A percentile compares a stretch with the other conserved stretches of the same genome.
Evolutionary conservation across 2,329 filamentous ascomycete species (phyloP).

Genomic region (Whalleya microplaca): DNA sequence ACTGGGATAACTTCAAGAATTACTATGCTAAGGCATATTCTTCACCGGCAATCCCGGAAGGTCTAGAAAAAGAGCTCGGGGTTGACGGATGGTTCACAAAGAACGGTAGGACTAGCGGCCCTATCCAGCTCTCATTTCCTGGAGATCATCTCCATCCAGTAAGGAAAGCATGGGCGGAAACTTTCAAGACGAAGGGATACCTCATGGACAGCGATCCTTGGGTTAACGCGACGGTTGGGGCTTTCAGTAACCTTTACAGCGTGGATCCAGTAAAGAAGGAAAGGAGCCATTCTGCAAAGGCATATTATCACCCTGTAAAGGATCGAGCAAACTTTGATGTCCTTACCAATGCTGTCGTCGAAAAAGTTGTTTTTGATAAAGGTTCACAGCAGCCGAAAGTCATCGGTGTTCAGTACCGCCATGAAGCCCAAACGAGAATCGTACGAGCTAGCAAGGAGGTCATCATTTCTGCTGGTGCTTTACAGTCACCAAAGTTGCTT

Average conservation of each 20-base stretch:
- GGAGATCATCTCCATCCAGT: constrained; percentile 10
- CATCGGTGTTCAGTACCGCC: constrained; percentile 11
- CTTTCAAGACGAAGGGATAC: constrained; percentile 5
- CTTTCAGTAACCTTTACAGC: constrained; percentile 11
- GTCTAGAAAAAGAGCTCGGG: constrained; percentile 15
- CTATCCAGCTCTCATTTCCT: constrained; percentile 13
- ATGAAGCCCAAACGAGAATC: constrained; percentile 12
- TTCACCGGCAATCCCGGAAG: constrained; percentile 6
- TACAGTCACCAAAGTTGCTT: constrained; percentile 26
- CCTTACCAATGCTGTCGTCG: constrained; percentile 10
- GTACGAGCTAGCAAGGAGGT: constrained; percentile 28
- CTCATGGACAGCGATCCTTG: constrained; percentile 9
- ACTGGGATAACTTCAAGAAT: constrained; percentile 18
- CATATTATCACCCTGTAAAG: constrained; percentile 18
- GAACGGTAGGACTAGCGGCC: background rate
- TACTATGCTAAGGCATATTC: constrained; percentile 26
- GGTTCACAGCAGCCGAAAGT: background rate
- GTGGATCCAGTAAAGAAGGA: constrained; percentile 14
- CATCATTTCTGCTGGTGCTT: constrained; percentile 28
- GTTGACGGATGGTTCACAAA: constrained; percentile 7
- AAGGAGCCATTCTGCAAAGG: constrained; percentile 11
- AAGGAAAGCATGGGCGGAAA: constrained; percentile 11
- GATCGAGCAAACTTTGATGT: constrained; percentile 11
- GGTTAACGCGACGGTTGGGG: constrained; percentile 3
- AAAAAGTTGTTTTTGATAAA: constrained; percentile 17